phyloP scores from a whole-genome alignment of 345 rosid species.

The Balakata baccata region DNA sequence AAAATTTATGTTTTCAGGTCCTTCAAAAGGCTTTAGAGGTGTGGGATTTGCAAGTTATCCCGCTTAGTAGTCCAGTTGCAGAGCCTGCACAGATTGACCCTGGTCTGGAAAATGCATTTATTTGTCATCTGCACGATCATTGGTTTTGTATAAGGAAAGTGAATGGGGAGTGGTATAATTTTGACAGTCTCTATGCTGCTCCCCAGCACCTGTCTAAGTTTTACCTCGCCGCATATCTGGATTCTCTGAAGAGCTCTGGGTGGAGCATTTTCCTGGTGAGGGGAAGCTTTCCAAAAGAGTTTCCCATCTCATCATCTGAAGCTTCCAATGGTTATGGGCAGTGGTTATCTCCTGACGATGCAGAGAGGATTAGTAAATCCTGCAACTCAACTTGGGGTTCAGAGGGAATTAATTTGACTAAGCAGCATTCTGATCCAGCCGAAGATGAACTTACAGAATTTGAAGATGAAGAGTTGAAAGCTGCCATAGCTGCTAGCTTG shows the following conservation, averaged over 20 bases:
- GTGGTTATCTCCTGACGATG: constrained; percentile 88
- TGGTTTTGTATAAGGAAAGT: constrained; percentile 94
- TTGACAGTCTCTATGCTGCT: constrained; percentile 86
- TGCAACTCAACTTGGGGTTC: constrained; percentile 42
- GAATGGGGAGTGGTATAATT: constrained; percentile 89
- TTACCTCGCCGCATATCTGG: constrained; percentile 78
- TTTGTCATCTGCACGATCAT: constrained; percentile 93
- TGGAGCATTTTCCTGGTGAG: constrained; percentile 92
- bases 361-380: constrained; percentile 68
- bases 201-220: constrained; percentile 87
- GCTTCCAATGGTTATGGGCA: constrained; percentile 78
- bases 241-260: constrained; percentile 77
- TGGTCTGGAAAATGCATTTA: constrained; percentile 76
- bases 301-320: constrained; percentile 65
- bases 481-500: constrained; percentile 89
- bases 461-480: constrained; percentile 82
- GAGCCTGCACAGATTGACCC: constrained; percentile 92
- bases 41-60: constrained; percentile 88
- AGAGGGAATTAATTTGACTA: constrained; percentile 30
- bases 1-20: constrained; percentile 47
- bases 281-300: constrained; percentile 86
- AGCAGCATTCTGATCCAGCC: constrained; percentile 37
- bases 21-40: constrained; percentile 90
- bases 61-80: constrained; percentile 80
- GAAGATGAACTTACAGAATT: constrained; percentile 43